phyloP scores from a whole-genome alignment of 495 filamentous ascomycete genomes.

The Glonium stellatum region DNA sequence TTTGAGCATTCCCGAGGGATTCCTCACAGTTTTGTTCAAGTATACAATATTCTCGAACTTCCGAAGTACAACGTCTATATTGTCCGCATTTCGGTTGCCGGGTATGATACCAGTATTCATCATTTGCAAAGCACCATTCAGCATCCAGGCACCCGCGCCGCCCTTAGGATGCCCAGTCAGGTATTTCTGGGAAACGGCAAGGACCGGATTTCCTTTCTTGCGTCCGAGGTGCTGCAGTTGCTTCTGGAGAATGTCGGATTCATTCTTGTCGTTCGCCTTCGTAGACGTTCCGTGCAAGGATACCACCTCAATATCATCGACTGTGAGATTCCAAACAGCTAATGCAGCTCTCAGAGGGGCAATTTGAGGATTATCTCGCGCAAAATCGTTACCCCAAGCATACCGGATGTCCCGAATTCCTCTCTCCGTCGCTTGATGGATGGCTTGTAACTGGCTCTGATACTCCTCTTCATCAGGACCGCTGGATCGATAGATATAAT shows the following conservation, averaged over 20 bases:
- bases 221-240: slow-evolving; percentile 25
- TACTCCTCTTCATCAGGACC: too few species aligned
- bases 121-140: slow-evolving; percentile 27
- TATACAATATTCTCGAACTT: slow-evolving; percentile 17
- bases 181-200: slow-evolving; percentile 22
- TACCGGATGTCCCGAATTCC: slow-evolving; percentile 29
- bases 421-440: too few species aligned
- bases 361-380: slow-evolving; percentile 13
- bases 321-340: slow-evolving; percentile 23
- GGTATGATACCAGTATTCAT: slow-evolving; percentile 26
- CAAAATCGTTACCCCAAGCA: slow-evolving; percentile 22
- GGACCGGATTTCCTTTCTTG: slow-evolving; percentile 15
- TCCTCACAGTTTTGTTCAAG: slow-evolving; percentile 13
- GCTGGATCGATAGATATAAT: too few species aligned
- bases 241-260: slow-evolving; percentile 18
- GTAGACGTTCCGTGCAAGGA: slow-evolving; percentile 32
- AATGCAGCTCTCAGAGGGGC: slow-evolving; percentile 25
- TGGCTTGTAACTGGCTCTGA: too few species aligned
- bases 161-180: slow-evolving; percentile 32
- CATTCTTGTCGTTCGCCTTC: slow-evolving; percentile 28
- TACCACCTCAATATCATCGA: slow-evolving; percentile 27
- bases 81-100: slow-evolving; percentile 29
- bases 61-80: slow-evolving; percentile 20
- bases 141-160: slow-evolving; percentile 29
- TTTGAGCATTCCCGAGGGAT: slow-evolving; percentile 1